Percentiles rank a stretch among this genome's conserved stretches.
Evolutionary conservation across 2,329 filamentous ascomycete genomes (phyloP).

Genomic region (Aureobasidium melanogenum): DNA sequence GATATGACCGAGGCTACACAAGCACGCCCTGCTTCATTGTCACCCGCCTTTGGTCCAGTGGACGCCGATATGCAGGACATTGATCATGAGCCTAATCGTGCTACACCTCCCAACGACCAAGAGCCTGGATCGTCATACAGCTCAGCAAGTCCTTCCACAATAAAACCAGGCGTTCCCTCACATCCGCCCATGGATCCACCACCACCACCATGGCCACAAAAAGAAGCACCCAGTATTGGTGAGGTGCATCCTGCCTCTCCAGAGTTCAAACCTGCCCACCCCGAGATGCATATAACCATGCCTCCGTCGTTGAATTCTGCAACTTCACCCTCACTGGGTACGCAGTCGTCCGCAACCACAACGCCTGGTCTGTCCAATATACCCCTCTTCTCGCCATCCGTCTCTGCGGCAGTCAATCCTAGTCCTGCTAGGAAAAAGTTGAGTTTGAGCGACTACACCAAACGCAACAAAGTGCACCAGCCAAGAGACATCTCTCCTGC

Average conservation of each 20-base stretch:
- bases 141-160: not conserved
- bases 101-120: not conserved
- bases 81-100: not conserved
- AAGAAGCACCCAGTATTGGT: not conserved
- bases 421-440: conserved; percentile 40
- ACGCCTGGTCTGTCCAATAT: conserved; percentile 14
- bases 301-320: conserved; percentile 22
- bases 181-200: conserved; percentile 26
- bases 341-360: conserved; percentile 22
- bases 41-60: conserved; percentile 4
- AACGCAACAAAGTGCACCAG: conserved; percentile 29
- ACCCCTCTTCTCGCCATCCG: conserved; percentile 27
- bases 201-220: conserved; percentile 18
- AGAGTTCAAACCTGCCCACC: conserved; percentile 14
- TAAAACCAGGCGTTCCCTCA: conserved; percentile 14
- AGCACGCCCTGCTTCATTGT: not conserved
- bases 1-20: conserved; percentile 13
- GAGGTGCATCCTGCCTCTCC: conserved; percentile 12
- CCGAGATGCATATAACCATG: conserved; percentile 25
- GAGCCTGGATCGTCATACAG: not conserved
- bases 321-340: not conserved
- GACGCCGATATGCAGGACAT: conserved; percentile 39
- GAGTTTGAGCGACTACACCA: conserved; percentile 43
- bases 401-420: conserved; percentile 33
- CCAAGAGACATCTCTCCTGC: conserved; percentile 7